Evolutionary conservation across 1,284 basidiomycete genomes (phyloP), one percentile per base, ranked within the genome.

Genomic region (Pseudozyma thailandica): DNA sequence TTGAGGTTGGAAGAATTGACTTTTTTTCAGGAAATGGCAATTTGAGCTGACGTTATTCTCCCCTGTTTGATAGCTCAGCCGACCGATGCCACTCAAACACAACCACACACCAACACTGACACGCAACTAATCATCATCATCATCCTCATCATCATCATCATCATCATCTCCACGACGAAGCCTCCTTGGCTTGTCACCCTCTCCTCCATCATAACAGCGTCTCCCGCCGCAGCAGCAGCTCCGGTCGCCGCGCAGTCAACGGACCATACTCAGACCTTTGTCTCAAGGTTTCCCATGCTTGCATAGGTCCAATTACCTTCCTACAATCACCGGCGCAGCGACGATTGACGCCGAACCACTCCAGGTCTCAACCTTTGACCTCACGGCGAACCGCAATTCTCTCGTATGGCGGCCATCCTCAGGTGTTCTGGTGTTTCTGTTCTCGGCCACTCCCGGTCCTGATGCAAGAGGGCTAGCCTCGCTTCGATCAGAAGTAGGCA

Each of bases 1-100:
- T 35, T 16, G 33, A 31, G 30, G 37, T 39, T 33, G 33, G 46
- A 49, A 49, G 47, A 33, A 20, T 31, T 26, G 18, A 25, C 25
- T 25, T 6, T 12, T 26, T 48, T 38, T 37, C 37, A 37, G 27
- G 16, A 31, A 15, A 12, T 16, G 6, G 6, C 20, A 26, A 21
- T 23, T 23, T 26, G 10, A 39, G 61, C 61, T 64, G 61, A 64
- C 54, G 50, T 64, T 57, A 64, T 64, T 64, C 35, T 33, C n/a
- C n/a, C 23, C 26, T 49, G 49, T 44, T 57, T 56, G 26, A 16
- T 44, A 38, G 45, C 61, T 63, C 38, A 49, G 53, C 53, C 49
- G 27, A 50, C 33, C 18, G 13, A 30, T 23, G 45, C 50, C 42
- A 37, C 20, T 27, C 6, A 13, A 16, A 5, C 12, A 4, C 6